These are phyloP conservation scores for Chrysoporthe deuterocubensis DNA, from an alignment of 2,329 filamentous ascomycete species.

Conservation along the genomic window DNA sequence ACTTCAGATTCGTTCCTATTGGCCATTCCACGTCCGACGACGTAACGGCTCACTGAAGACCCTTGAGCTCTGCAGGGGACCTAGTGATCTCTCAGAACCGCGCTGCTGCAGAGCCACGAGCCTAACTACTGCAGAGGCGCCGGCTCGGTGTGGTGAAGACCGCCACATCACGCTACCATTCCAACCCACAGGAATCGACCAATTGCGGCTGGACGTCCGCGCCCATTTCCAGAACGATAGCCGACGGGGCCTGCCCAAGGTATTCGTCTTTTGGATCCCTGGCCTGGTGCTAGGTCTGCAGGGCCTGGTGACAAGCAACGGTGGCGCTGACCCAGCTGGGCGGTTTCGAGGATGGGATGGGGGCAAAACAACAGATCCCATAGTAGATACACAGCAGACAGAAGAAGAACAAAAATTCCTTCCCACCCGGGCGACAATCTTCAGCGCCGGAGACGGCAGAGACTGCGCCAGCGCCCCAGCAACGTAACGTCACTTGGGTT, in stretches of 20 bases:
- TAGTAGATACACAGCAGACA: too few relatives aligned
- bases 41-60: slow-evolving; percentile 2
- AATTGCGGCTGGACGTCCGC: not conserved
- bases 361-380: not conserved
- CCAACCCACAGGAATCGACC: not conserved
- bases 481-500: slow-evolving; percentile 5
- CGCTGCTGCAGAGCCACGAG: slow-evolving; percentile 3
- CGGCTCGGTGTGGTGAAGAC: slow-evolving; percentile 11
- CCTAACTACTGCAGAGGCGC: slow-evolving; percentile 11
- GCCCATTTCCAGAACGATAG: slow-evolving; percentile 2
- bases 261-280: too few relatives aligned
- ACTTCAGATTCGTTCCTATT: not conserved
- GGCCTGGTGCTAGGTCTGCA: too few relatives aligned
- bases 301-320: too few relatives aligned
- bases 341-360: not conserved
- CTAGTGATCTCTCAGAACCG: not conserved
- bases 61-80: not conserved
- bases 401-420: slow-evolving; percentile 3
- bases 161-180: not conserved
- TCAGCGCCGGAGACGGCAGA: not conserved
- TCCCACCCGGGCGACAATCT: slow-evolving; percentile 13
- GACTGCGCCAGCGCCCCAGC: slow-evolving; percentile 4
- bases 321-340: too few relatives aligned
- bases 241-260: not conserved
- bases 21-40: not conserved